These are phyloP conservation scores for Osmozyma mogii DNA, from an alignment of 805 yeast species.

Conservation along the genomic window DNA sequence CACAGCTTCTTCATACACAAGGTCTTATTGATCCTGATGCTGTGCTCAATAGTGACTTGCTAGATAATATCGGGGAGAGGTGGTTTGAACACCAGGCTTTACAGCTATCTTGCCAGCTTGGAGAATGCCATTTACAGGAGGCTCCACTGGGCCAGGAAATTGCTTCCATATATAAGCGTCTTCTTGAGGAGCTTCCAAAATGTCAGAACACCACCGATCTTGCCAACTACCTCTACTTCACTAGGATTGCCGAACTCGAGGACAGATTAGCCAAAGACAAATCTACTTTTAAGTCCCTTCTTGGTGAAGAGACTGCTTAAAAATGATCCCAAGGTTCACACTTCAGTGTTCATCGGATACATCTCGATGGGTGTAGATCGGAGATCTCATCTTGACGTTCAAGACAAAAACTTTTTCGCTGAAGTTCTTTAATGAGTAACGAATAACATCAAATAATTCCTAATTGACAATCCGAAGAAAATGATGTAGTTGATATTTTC, in stretches of 20 bases:
- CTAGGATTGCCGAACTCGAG: slow-evolving; percentile 26
- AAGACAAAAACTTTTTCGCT: slow-evolving; percentile 3
- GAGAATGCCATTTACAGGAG: slow-evolving; percentile 9
- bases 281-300: slow-evolving; percentile 14
- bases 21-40: slow-evolving; percentile 20
- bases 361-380: too few species aligned
- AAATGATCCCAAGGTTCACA: too few species aligned
- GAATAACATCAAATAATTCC: too few species aligned
- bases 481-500: too few species aligned
- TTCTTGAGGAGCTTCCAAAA: slow-evolving; percentile 17
- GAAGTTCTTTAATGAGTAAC: too few species aligned
- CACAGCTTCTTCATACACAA: slow-evolving; percentile 31
- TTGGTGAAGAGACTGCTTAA: slow-evolving; percentile 1
- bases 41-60: slow-evolving; percentile 10
- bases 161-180: slow-evolving; percentile 17
- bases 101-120: slow-evolving; percentile 14
- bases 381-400: too few species aligned
- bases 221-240: slow-evolving; percentile 28
- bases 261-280: slow-evolving; percentile 17
- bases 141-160: slow-evolving; percentile 16
- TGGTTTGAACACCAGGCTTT: slow-evolving; percentile 27
- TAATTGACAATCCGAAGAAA: too few species aligned
- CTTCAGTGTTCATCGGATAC: too few species aligned
- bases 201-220: slow-evolving; percentile 30
- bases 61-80: slow-evolving; percentile 16